A percentile compares a stretch with the other conserved stretches of the same genome.
Conservation (phyloP, 1,139 yeast species). For the Blastobotrys apis region DNA sequence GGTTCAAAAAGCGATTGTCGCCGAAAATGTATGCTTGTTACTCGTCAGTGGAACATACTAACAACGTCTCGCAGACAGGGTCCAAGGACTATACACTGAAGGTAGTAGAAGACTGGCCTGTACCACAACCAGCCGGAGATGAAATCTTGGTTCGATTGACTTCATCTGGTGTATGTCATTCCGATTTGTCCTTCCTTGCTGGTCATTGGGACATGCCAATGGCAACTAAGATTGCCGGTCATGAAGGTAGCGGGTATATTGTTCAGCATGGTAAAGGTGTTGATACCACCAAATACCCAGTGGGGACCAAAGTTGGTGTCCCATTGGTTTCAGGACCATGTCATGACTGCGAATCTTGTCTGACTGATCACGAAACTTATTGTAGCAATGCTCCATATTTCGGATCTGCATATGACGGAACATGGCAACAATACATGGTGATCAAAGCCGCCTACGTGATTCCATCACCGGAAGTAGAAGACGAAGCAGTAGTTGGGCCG, state of each 20-base stretch:
- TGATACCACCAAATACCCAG: constrained; percentile 19
- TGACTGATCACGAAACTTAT: constrained; percentile 22
- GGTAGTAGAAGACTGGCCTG: constrained; percentile 28
- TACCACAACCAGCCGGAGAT: constrained; percentile 28
- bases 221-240: constrained; percentile 42
- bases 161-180: constrained; percentile 39
- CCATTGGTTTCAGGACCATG: constrained; percentile 25
- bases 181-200: constrained; percentile 32
- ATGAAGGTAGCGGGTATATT: constrained; percentile 30
- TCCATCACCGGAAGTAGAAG: constrained; percentile 58
- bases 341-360: constrained; percentile 23
- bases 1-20: constrained; percentile 28
- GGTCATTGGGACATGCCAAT: constrained; percentile 45
- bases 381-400: constrained; percentile 29
- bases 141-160: constrained; percentile 30
- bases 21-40: constrained; percentile 20
- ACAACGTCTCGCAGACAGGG: constrained; percentile 1
- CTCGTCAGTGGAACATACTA: background rate
- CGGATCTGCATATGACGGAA: constrained; percentile 69
- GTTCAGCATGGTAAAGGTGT: constrained; percentile 26
- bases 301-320: constrained; percentile 27
- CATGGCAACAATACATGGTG: constrained; percentile 72
- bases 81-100: constrained; percentile 19
- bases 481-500: constrained; percentile 66
- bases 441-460: constrained; percentile 80